phyloP scores from a whole-genome alignment of 116 monocot genomes.

The Iris pallida region DNA sequence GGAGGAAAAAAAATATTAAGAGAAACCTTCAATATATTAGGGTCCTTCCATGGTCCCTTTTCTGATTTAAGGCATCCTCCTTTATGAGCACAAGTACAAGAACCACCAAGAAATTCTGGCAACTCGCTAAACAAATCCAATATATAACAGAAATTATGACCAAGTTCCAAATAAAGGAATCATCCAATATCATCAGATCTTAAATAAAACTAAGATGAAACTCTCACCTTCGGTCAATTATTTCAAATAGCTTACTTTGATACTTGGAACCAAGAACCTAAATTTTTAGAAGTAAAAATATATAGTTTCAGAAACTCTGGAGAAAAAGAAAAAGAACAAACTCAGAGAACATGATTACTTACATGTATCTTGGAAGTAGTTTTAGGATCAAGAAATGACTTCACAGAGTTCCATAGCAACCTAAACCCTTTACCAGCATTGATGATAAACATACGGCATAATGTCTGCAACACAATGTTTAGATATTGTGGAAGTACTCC shows the following conservation, averaged over 20 bases:
- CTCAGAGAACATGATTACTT: conserved; percentile 8
- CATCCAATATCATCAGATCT: too few species aligned
- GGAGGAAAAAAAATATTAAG: not conserved
- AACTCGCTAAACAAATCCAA: conserved; percentile 38
- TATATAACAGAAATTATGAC: not conserved
- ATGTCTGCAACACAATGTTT: conserved; percentile 40
- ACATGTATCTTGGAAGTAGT: conserved; percentile 90
- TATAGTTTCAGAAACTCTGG: not conserved
- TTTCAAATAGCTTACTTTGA: conserved; percentile 77
- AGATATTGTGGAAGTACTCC: not conserved
- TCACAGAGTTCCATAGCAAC: conserved; percentile 77
- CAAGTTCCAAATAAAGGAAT: not conserved
- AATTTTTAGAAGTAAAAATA: not conserved
- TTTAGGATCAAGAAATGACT: conserved; percentile 82
- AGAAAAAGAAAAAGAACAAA: not conserved
- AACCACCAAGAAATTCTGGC: conserved; percentile 72
- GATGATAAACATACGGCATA: conserved; percentile 78
- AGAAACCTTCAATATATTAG: conserved; percentile 50
- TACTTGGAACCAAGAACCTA: conserved; percentile 85
- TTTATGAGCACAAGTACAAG: conserved; percentile 47
- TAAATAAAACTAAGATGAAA: not conserved
- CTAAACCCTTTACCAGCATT: conserved; percentile 89
- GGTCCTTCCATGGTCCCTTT: conserved; percentile 72
- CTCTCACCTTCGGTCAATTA: conserved; percentile 73
- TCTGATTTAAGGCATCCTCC: conserved; percentile 66